These are phyloP conservation scores for Saccharomycopsis hybrid DNA, from an alignment of 1,139 yeast genomes.

Conservation along the genomic window DNA sequence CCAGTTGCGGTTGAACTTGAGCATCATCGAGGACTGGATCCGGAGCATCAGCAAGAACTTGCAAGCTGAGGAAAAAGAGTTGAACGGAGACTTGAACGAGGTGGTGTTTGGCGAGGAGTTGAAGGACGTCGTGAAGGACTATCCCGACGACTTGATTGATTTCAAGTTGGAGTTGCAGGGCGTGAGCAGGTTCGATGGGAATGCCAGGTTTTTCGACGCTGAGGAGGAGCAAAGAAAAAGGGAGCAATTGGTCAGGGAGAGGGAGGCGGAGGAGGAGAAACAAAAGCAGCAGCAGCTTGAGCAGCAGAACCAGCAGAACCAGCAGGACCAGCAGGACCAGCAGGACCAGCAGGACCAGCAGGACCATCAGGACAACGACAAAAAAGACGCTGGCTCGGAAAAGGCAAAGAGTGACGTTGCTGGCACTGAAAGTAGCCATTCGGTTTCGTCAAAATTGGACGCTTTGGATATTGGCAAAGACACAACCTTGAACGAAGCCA, in stretches of 20 bases:
- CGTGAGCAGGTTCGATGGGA: slow-evolving; percentile 12
- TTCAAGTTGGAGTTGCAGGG: slow-evolving; percentile 8
- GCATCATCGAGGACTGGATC: slow-evolving; percentile 90
- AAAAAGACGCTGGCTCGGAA: not conserved
- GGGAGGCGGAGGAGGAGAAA: slow-evolving; percentile 1
- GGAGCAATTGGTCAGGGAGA: not conserved
- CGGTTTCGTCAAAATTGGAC: too few relatives aligned
- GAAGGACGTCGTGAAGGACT: slow-evolving; percentile 9
- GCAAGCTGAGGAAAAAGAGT: slow-evolving; percentile 15
- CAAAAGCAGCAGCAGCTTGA: not conserved
- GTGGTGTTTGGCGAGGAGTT: slow-evolving; percentile 11
- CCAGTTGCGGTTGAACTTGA: slow-evolving; percentile 80
- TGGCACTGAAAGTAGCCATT: too few relatives aligned
- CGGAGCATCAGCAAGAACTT: slow-evolving; percentile 35
- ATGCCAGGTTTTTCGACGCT: slow-evolving; percentile 1
- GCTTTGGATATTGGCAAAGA: not conserved
- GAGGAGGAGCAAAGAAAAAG: not conserved
- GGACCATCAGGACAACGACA: too few relatives aligned
- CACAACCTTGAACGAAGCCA: not conserved
- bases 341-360: too few relatives aligned
- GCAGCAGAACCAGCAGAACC: not conserved
- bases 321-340: slow-evolving; percentile 1
- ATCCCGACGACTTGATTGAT: slow-evolving; percentile 18
- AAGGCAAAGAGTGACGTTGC: slow-evolving; percentile 1
- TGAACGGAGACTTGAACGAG: slow-evolving; percentile 15